Base-by-base conservation (phyloP, 2,329 filamentous ascomycete genomes). In the Calonectria pseudoreteaudii region DNA sequence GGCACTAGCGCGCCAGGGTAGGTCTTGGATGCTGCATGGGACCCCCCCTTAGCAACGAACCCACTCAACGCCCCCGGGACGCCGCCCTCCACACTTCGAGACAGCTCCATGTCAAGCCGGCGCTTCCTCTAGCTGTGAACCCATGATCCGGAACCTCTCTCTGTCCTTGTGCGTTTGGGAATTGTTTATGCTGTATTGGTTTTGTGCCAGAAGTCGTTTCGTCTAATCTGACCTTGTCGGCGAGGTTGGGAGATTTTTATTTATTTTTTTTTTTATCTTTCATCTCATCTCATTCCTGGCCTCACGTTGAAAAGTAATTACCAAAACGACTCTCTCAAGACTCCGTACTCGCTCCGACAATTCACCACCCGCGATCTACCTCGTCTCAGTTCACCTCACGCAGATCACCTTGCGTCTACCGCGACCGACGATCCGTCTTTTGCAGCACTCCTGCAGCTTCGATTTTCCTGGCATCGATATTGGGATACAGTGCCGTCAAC, bases 51-150 rank as follows among this genome's bases (percentile, higher is more conserved):
- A 77, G 75, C 71, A 79, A 71, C 75, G 74, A 76, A 65, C 72
- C 68, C 75, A 75, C 72, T 71, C 75, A 76, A 72, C 75, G 47
- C 64, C 66, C 60, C 66, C 52, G 50, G 66, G 66, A 50, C 66
- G 52, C 66, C 75, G 74, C 72, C 78, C 78, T 82, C 78, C 80
- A 76, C 75, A 79, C 66, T 80, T 80, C 79, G 82, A 83, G 82
- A 84, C 82, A 82, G 38, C 78, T 70, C 56, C 70, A 80, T 78
- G 78, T 80, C 78, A 79, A 80, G 79, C 81, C 80, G 80, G 79
- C 81, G 81, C 75, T 78, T 76, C 72, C 72, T 77, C 73, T 72
- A 73, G 31, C 70, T 75, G 68, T 72, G 76, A 77, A 74, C 74
- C 66, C 77, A 73, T 75, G 74, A 72, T 64, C 52, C 72, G 79